Evolutionary conservation across 108 stramenopile genomes (phyloP), one percentile per base, ranked within the genome.

Genomic region (Cyclotella atomus): DNA sequence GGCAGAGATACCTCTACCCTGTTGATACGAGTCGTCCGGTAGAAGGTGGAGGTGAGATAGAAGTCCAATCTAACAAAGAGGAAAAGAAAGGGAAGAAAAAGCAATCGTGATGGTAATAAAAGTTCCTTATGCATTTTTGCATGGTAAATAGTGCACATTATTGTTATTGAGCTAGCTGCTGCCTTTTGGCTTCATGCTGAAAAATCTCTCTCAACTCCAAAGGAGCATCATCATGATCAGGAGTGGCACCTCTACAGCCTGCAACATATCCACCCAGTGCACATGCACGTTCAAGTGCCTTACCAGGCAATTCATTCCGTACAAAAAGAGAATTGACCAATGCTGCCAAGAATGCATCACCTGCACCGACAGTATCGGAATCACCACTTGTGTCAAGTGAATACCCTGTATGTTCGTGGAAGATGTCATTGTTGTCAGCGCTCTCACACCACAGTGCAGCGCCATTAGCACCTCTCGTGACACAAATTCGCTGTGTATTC

Each of bases 1-100:
- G 95, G 77, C 97, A 98, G 74, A 71, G 97, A 38, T 97, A 92
- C 86, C 80, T 96, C 19, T 98, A 98, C 79, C 95, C 94, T 10
- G 95, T 97, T 16, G 97, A 98, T 79, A 64, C 71, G 15, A 73
- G 52, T 62, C 49, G 71, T 0, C 71, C 71, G 38, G 61, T 62
- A 29, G 71, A 73, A 43, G 71, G 71, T 34, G 71, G 71, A 38
- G 71, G 36, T 54, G 61, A 54, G 28, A 43, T 25, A 5, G 62
- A 72, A 17, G 50, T 41, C 7, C 29, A 25, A 19, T 1, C 14
- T 61, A 61, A 41, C 12, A 1, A 61, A 41, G 24, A 41, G 43
- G 23, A 21, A 5, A 41, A 61, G 24, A 12, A 61, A 41, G 60
- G 24, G 21, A 61, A 61, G 36, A 19, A 10, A 21, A 25, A 61